A percentile compares a stretch with the other conserved stretches of the same genome.
Conservation (phyloP, 768 basidiomycete species). For the Lepiota brunneoincarnata region DNA sequence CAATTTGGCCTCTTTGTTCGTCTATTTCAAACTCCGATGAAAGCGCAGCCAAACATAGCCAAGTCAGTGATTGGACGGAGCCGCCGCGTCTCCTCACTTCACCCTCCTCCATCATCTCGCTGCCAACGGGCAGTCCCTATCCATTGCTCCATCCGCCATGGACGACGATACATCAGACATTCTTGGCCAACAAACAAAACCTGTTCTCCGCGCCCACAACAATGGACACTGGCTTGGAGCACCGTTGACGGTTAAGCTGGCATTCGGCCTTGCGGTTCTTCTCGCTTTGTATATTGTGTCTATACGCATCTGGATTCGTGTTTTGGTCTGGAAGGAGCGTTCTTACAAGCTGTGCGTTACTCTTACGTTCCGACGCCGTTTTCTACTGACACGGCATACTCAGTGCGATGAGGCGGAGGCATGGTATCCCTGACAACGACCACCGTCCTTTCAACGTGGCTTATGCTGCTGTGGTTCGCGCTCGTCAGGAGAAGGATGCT, state of each 20-base stretch:
- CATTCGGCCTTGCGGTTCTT: slow-evolving; percentile 33
- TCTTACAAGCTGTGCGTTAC: slow-evolving; percentile 59
- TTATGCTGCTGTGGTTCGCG: slow-evolving; percentile 66
- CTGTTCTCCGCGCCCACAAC: slow-evolving; percentile 25
- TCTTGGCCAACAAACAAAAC: slow-evolving; percentile 55
- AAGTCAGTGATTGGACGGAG: slow-evolving; percentile 32
- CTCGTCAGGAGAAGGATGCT: slow-evolving; percentile 51
- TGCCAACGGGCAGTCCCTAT: slow-evolving; percentile 26
- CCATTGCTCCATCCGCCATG: slow-evolving; percentile 41
- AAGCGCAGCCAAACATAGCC: slow-evolving; percentile 23
- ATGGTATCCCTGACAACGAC: slow-evolving; percentile 85
- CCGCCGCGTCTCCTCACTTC: slow-evolving; percentile 25
- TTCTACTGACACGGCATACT: slow-evolving; percentile 13
- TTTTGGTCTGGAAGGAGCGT: slow-evolving; percentile 60
- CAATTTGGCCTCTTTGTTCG: slow-evolving; percentile 13
- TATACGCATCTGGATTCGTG: slow-evolving; percentile 39
- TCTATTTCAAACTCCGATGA: slow-evolving; percentile 17
- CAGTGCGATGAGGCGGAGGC: slow-evolving; percentile 70
- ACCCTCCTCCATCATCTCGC: slow-evolving; percentile 34
- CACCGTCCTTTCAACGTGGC: slow-evolving; percentile 84
- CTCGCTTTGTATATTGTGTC: slow-evolving; percentile 34
- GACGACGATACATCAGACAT: slow-evolving; percentile 70
- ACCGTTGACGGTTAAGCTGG: slow-evolving; percentile 38
- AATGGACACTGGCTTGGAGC: slow-evolving; percentile 29
- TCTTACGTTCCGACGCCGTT: slow-evolving; percentile 1